phyloP scores from a whole-genome alignment of 345 rosid genomes.

The Camelina laxa region DNA sequence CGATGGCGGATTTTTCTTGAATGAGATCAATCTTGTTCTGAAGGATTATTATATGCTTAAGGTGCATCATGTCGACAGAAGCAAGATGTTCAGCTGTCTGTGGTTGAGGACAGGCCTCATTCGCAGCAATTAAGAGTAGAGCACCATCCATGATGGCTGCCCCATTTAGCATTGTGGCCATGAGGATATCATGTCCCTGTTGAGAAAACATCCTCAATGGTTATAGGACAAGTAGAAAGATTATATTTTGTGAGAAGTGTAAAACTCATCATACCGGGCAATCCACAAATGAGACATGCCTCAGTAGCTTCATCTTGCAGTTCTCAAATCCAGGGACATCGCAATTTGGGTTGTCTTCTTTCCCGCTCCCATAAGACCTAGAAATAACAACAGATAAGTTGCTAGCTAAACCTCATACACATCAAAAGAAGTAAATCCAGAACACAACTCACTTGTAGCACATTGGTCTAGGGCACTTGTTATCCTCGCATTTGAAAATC shows the following conservation, averaged over 20 bases:
- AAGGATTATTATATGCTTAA: background rate
- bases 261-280: slow-evolving; percentile 68
- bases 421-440: background rate
- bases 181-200: slow-evolving; percentile 88
- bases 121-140: background rate
- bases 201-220: no score
- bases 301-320: slow-evolving; percentile 79
- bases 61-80: background rate
- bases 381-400: slow-evolving; percentile 1
- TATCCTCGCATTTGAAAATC: slow-evolving; percentile 97
- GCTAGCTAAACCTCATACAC: background rate
- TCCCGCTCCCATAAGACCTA: slow-evolving; percentile 96
- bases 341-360: slow-evolving; percentile 88
- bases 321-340: slow-evolving; percentile 91
- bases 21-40: background rate
- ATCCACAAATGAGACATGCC: slow-evolving; percentile 98
- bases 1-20: background rate
- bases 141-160: background rate
- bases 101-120: background rate
- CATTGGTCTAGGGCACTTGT: slow-evolving; percentile 90
- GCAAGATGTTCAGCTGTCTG: background rate
- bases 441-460: slow-evolving; percentile 74
- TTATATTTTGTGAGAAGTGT: no score
- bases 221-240: no score
- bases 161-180: background rate